phyloP scores from a whole-genome alignment of 495 filamentous ascomycete genomes.

The Penicillium pulvis region DNA sequence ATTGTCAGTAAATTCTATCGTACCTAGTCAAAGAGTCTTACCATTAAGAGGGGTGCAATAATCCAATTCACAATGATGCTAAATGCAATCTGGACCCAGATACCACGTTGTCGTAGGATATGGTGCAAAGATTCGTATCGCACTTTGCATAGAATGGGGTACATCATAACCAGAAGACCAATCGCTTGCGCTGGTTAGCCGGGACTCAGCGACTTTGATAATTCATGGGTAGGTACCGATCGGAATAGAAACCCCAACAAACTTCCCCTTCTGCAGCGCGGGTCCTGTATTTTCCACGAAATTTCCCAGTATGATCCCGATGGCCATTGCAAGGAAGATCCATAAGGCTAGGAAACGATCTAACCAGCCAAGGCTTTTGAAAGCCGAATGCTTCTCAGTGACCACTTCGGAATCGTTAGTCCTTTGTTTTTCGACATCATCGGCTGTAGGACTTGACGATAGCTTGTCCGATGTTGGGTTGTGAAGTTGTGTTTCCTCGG shows the following conservation, averaged over 20 bases:
- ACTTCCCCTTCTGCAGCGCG: conserved; percentile 69
- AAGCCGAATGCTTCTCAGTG: conserved; percentile 29
- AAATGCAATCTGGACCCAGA: conserved; percentile 82
- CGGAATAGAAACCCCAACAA: conserved; percentile 76
- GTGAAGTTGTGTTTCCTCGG: not conserved
- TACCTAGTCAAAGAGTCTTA: conserved; percentile 29
- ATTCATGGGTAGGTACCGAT: conserved; percentile 61
- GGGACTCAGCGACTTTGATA: not conserved
- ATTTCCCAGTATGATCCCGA: conserved; percentile 81
- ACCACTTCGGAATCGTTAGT: conserved; percentile 1
- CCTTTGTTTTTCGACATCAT: conserved; percentile 24
- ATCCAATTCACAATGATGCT: conserved; percentile 87
- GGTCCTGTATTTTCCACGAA: conserved; percentile 66
- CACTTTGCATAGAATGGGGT: conserved; percentile 93
- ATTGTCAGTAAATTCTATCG: conserved; percentile 7
- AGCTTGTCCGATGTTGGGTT: conserved; percentile 1
- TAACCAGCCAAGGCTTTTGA: conserved; percentile 63
- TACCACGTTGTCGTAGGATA: conserved; percentile 56
- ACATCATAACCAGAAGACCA: conserved; percentile 92
- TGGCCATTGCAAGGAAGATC: conserved; percentile 84
- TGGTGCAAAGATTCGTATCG: conserved; percentile 77
- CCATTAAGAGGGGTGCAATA: conserved; percentile 88
- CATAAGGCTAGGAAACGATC: conserved; percentile 81
- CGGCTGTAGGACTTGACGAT: conserved; percentile 1
- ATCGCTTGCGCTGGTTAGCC: conserved; percentile 53